phyloP scores from a whole-genome alignment of 2,329 filamentous ascomycete species.

The Fusarium sp. region DNA sequence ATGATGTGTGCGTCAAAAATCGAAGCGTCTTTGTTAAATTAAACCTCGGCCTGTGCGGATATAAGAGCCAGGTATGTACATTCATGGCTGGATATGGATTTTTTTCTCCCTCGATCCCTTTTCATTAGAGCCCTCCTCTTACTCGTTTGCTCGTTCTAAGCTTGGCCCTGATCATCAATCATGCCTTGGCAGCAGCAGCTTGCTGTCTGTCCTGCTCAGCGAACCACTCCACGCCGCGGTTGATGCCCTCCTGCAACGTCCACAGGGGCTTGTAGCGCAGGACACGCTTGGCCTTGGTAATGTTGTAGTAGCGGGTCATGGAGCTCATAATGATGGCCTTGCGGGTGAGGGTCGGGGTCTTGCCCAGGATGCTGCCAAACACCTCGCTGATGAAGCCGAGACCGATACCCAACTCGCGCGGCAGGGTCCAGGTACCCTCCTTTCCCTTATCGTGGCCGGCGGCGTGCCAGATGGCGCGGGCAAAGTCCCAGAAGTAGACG shows the following conservation, averaged over 20 bases:
- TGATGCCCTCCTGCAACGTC: conserved; percentile 72
- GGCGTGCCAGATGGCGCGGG: conserved; percentile 79
- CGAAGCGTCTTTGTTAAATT: conserved; percentile 19
- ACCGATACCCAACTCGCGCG: conserved; percentile 62
- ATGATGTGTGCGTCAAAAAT: neutral
- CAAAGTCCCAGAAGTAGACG: conserved; percentile 92
- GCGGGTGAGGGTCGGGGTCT: conserved; percentile 68
- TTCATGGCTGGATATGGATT: conserved; percentile 6
- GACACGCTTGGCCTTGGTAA: conserved; percentile 77
- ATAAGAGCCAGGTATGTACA: conserved; percentile 21
- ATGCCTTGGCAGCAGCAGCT: conserved; percentile 39
- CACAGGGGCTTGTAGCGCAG: conserved; percentile 78
- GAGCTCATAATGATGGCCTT: conserved; percentile 74
- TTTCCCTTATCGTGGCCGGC: conserved; percentile 66
- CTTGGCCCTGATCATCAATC: conserved; percentile 5
- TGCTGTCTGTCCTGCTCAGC: conserved; percentile 61
- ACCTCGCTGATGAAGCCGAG: conserved; percentile 67
- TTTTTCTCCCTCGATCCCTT: neutral
- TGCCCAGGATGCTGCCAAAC: conserved; percentile 61
- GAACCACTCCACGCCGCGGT: conserved; percentile 66
- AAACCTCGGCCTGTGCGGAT: conserved; percentile 13
- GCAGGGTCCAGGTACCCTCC: conserved; percentile 66
- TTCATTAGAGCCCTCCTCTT: conserved; percentile 15
- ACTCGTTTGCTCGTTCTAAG: conserved; percentile 1
- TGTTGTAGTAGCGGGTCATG: conserved; percentile 84